These are phyloP conservation scores for Ophiostoma angusticollis DNA, from an alignment of 2,329 filamentous ascomycete genomes.

Conservation along the genomic window DNA sequence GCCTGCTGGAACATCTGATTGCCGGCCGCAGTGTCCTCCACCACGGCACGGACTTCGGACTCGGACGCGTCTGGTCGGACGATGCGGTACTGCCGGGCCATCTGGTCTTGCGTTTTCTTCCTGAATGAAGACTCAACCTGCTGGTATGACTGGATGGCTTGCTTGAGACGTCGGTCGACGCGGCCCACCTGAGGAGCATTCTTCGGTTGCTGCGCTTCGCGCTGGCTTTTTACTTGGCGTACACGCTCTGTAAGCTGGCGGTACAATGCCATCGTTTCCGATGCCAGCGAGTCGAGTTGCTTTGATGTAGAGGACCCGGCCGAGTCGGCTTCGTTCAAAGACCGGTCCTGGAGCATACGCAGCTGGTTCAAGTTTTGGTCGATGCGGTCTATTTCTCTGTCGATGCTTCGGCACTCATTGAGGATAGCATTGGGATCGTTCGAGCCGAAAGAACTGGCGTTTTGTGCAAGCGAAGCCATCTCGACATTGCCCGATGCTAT, in stretches of 20 bases:
- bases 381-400: slow-evolving; percentile 62
- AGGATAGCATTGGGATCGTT: slow-evolving; percentile 64
- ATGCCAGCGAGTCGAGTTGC: slow-evolving; percentile 59
- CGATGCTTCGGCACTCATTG: slow-evolving; percentile 73
- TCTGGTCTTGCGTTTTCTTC: slow-evolving; percentile 68
- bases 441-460: slow-evolving; percentile 30
- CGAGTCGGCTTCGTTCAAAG: slow-evolving; percentile 62
- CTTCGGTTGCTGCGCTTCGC: slow-evolving; percentile 57
- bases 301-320: slow-evolving; percentile 51
- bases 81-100: slow-evolving; percentile 82
- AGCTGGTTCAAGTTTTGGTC: slow-evolving; percentile 61
- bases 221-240: slow-evolving; percentile 62
- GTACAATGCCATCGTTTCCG: slow-evolving; percentile 75
- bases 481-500: slow-evolving; percentile 44
- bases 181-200: slow-evolving; percentile 72
- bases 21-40: slow-evolving; percentile 56
- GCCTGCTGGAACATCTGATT: slow-evolving; percentile 82
- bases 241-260: slow-evolving; percentile 67
- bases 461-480: slow-evolving; percentile 53
- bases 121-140: slow-evolving; percentile 67
- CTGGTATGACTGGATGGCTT: slow-evolving; percentile 71
- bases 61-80: slow-evolving; percentile 72
- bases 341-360: slow-evolving; percentile 54
- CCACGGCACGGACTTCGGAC: slow-evolving; percentile 62
- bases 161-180: slow-evolving; percentile 67